phyloP scores from a whole-genome alignment of 768 basidiomycete genomes.

The Solioccasus polychromus region DNA sequence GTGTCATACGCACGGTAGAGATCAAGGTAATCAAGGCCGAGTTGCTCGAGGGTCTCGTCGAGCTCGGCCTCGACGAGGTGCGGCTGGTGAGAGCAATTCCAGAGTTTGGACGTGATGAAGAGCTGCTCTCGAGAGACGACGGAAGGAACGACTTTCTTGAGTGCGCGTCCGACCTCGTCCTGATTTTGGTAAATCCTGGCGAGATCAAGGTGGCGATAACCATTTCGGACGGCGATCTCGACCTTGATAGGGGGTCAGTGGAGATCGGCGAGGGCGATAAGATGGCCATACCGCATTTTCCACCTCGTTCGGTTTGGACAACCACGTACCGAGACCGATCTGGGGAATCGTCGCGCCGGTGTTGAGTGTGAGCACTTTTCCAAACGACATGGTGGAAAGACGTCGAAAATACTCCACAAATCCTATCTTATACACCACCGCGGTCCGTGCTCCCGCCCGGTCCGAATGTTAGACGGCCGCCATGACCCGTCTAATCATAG shows the following conservation, averaged over 20 bases:
- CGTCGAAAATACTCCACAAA: not conserved
- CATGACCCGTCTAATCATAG: no score
- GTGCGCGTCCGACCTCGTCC: conserved; percentile 67
- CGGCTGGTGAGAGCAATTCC: conserved; percentile 73
- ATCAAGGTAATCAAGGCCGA: conserved; percentile 76
- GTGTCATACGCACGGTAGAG: conserved; percentile 57
- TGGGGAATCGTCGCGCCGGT: conserved; percentile 60
- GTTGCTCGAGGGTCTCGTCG: conserved; percentile 69
- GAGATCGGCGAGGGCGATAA: not conserved
- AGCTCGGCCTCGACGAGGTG: conserved; percentile 69
- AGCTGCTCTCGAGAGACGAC: conserved; percentile 80
- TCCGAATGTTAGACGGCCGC: no score
- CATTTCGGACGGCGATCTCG: conserved; percentile 67
- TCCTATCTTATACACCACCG: not conserved
- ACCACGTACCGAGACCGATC: conserved; percentile 84
- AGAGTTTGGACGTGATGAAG: conserved; percentile 80
- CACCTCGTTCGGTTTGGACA: conserved; percentile 72
- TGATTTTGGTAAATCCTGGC: conserved; percentile 82
- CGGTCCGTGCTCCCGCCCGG: conserved; percentile 13
- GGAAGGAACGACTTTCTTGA: conserved; percentile 73
- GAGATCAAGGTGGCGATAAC: conserved; percentile 84
- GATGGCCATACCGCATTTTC: conserved; percentile 57
- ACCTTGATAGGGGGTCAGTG: conserved; percentile 44
- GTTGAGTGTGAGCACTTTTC: conserved; percentile 38
- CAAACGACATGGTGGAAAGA: conserved; percentile 38